Evolutionary conservation across 2,329 filamentous ascomycete genomes (phyloP).

Genomic region (Drechslerella stenobrocha): DNA sequence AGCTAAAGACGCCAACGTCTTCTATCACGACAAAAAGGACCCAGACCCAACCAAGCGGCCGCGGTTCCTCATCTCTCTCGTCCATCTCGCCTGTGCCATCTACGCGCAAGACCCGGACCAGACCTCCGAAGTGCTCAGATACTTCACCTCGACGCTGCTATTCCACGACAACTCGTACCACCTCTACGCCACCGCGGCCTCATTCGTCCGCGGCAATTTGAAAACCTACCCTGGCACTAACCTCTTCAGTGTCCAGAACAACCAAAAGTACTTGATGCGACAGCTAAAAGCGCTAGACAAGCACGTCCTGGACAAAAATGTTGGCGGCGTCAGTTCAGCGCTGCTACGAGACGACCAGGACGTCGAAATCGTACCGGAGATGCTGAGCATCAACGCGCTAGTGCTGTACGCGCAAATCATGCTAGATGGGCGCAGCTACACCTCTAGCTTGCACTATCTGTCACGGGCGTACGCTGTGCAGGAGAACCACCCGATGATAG

Average conservation of each 20-base stretch:
- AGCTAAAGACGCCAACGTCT: constrained; percentile 78
- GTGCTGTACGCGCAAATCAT: constrained; percentile 90
- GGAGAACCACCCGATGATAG: constrained; percentile 74
- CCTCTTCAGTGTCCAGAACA: constrained; percentile 52
- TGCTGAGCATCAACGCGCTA: constrained; percentile 77
- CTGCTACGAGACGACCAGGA: constrained; percentile 55
- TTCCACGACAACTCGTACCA: constrained; percentile 81
- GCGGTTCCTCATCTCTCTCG: constrained; percentile 61
- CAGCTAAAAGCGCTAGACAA: constrained; percentile 90
- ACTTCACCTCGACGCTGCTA: constrained; percentile 79
- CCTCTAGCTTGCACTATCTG: constrained; percentile 71
- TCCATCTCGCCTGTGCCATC: constrained; percentile 72
- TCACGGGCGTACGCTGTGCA: constrained; percentile 75
- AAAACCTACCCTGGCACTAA: constrained; percentile 51
- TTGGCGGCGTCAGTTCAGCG: constrained; percentile 52
- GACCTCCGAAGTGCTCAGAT: constrained; percentile 73
- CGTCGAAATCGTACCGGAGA: constrained; percentile 57
- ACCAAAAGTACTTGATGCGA: constrained; percentile 84
- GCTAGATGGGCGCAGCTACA: constrained; percentile 79
- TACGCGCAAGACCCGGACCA: constrained; percentile 76
- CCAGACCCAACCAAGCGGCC: constrained; percentile 39
- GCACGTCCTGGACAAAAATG: constrained; percentile 62
- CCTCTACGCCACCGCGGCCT: constrained; percentile 45
- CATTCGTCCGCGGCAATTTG: constrained; percentile 50
- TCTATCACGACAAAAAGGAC: constrained; percentile 69